Percentiles rank a stretch among this genome's conserved stretches.
These are phyloP conservation scores for Teratosphaeria gauchensis DNA, from an alignment of 2,329 filamentous ascomycete genomes.

Conservation along the genomic window DNA sequence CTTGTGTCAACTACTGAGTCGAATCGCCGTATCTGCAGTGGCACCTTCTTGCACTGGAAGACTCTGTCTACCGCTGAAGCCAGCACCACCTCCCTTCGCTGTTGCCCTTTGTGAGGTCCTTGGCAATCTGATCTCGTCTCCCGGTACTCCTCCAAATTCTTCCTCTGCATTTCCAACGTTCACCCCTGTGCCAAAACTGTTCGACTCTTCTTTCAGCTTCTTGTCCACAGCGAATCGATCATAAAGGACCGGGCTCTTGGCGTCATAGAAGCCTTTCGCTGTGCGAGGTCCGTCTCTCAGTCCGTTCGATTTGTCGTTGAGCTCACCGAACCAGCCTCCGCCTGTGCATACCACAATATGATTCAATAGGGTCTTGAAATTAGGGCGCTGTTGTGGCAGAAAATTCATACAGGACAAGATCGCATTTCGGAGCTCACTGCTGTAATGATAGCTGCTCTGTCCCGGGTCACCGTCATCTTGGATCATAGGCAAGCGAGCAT, in stretches of 20 bases:
- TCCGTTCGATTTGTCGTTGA: not conserved
- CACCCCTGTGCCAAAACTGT: not conserved
- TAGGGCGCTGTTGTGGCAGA: not conserved
- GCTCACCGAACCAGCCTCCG: not conserved
- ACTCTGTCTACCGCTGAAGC: not conserved
- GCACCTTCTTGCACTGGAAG: not conserved
- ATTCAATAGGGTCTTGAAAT: not conserved
- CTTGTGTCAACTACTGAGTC: too few relatives aligned
- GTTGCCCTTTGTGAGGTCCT: not conserved
- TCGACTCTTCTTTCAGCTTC: not conserved
- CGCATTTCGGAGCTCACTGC: not conserved
- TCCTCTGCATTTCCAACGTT: not conserved
- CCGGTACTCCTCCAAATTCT: not conserved
- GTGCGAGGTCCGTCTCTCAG: not conserved
- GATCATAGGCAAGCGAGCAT: not conserved
- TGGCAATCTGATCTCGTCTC: not conserved
- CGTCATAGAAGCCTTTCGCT: not conserved
- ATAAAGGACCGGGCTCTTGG: not conserved
- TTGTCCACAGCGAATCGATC: not conserved
- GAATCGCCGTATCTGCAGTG: not conserved
- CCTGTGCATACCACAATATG: not conserved
- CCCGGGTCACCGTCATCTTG: not conserved
- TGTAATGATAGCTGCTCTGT: not conserved
- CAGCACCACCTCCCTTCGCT: not conserved
- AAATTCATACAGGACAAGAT: not conserved